Evolutionary conservation across 2,329 filamentous ascomycete species (phyloP).

Genomic region (Neofusicoccum parvum): DNA sequence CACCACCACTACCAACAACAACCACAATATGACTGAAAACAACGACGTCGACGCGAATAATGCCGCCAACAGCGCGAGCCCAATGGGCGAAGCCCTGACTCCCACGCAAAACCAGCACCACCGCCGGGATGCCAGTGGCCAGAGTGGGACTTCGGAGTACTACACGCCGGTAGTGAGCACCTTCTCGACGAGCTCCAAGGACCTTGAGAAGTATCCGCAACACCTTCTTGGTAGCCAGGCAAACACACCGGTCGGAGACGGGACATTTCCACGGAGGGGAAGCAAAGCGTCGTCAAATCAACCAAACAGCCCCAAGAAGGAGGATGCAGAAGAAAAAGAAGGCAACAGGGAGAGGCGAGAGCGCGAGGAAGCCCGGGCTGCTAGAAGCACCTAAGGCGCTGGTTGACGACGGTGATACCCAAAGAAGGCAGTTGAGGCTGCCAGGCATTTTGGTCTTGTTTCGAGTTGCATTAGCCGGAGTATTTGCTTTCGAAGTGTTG

Average conservation of each 20-base stretch:
- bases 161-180: constrained; percentile 53
- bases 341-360: constrained; percentile 8
- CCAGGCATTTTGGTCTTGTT: constrained; percentile 18
- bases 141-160: constrained; percentile 19
- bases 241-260: constrained; percentile 13
- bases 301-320: constrained; percentile 13
- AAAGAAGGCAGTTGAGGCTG: constrained; percentile 5
- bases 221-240: constrained; percentile 38
- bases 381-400: constrained; percentile 11
- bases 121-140: constrained; percentile 24
- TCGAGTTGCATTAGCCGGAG: constrained; percentile 21
- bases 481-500: constrained; percentile 12
- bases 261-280: constrained; percentile 13
- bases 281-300: constrained; percentile 15
- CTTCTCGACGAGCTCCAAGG: constrained; percentile 55
- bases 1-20: neutral
- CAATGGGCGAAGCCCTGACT: constrained; percentile 43
- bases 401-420: constrained; percentile 20
- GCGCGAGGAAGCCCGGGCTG: neutral
- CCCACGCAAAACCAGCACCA: constrained; percentile 41
- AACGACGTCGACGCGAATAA: constrained; percentile 23
- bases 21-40: neutral
- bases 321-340: constrained; percentile 12
- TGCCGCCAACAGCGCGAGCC: constrained; percentile 32
- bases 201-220: constrained; percentile 50